Evolutionary conservation across 805 yeast species (phyloP).

Genomic region (Kregervanrija fluxuum): DNA sequence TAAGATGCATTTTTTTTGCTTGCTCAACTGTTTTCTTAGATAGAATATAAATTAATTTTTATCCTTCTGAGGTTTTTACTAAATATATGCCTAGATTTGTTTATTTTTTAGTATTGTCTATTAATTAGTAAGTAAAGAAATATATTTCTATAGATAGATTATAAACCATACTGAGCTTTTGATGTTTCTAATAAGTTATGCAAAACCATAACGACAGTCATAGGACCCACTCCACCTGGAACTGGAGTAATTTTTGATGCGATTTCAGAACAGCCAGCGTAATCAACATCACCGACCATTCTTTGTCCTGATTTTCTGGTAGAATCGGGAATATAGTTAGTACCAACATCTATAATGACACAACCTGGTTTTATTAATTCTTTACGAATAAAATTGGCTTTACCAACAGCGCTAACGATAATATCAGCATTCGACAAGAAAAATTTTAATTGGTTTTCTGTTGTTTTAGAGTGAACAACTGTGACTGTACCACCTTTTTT

Average conservation of each 20-base stretch:
- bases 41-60: not conserved
- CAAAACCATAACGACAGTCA: conserved; percentile 96
- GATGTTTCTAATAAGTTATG: conserved; percentile 81
- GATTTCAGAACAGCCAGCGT: conserved; percentile 49
- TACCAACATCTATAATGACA: conserved; percentile 91
- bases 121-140: not conserved
- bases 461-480: conserved; percentile 69
- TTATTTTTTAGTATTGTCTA: too few species aligned
- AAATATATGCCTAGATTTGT: not conserved
- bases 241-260: conserved; percentile 86
- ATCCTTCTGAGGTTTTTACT: not conserved
- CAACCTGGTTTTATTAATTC: conserved; percentile 84
- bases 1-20: not conserved
- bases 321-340: conserved; percentile 76
- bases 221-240: conserved; percentile 99
- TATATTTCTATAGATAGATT: not conserved
- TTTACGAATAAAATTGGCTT: conserved; percentile 75
- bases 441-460: conserved; percentile 44
- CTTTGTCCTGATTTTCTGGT: conserved; percentile 69
- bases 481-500: conserved; percentile 85
- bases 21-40: not conserved
- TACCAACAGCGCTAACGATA: conserved; percentile 88
- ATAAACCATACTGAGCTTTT: conserved; percentile 18
- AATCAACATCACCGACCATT: conserved; percentile 95
- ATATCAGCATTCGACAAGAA: conserved; percentile 68